Conservation (phyloP, 1,139 yeast species). For the Suhomyces wounanorum region DNA sequence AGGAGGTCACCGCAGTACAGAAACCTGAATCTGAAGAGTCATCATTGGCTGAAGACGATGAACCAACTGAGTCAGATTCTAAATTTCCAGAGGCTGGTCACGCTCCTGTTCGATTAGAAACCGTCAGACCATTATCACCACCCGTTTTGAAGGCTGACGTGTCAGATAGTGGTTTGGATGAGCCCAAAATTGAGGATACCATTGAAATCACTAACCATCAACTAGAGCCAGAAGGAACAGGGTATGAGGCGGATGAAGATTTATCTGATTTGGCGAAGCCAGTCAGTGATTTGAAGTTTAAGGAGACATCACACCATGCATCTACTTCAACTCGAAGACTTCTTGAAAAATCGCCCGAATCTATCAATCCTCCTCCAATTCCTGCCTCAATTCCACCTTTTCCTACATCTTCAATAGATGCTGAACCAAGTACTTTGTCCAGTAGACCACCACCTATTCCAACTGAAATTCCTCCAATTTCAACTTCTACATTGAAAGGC, state of each 20-base stretch:
- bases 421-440: not conserved
- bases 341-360: not conserved
- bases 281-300: not conserved
- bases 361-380: not conserved
- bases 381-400: slow-evolving; percentile 17
- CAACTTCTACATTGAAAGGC: slow-evolving; percentile 12
- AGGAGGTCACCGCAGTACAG: not conserved
- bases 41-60: slow-evolving; percentile 36
- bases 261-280: slow-evolving; percentile 34
- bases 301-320: not conserved
- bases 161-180: slow-evolving; percentile 25
- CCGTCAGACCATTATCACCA: slow-evolving; percentile 15
- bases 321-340: not conserved
- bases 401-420: not conserved
- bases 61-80: slow-evolving; percentile 25
- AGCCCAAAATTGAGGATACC: slow-evolving; percentile 15
- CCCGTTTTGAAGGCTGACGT: slow-evolving; percentile 13
- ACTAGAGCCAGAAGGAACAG: slow-evolving; percentile 37
- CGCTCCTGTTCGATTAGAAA: slow-evolving; percentile 17
- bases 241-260: slow-evolving; percentile 51
- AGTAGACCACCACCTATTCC: slow-evolving; percentile 18
- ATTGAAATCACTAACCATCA: slow-evolving; percentile 14
- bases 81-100: slow-evolving; percentile 20
- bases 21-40: slow-evolving; percentile 19
- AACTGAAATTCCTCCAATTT: slow-evolving; percentile 10